Evolutionary conservation across 2,329 filamentous ascomycete genomes (phyloP).

Genomic region (Phialophora expanda): DNA sequence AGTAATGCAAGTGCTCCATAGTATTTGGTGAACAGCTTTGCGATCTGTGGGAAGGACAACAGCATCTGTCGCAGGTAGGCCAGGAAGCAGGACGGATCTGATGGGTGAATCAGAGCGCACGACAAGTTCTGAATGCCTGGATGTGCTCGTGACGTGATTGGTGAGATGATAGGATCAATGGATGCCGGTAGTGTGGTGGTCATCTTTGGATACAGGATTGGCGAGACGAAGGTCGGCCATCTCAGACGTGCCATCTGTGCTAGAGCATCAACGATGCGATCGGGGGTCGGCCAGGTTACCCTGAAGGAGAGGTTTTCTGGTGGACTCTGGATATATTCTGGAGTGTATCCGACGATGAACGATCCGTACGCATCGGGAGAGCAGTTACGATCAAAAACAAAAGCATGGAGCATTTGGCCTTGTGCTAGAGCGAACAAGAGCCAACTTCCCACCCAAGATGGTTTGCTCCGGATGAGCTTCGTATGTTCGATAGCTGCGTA

Average conservation of each 20-base stretch:
- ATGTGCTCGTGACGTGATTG: slow-evolving; percentile 82
- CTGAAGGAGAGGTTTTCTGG: slow-evolving; percentile 70
- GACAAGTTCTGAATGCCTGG: slow-evolving; percentile 79
- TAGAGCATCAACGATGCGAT: slow-evolving; percentile 79
- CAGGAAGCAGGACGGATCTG: slow-evolving; percentile 83
- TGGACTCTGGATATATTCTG: slow-evolving; percentile 75
- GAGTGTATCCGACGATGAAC: slow-evolving; percentile 73
- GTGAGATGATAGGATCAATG: slow-evolving; percentile 70
- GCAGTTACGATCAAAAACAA: slow-evolving; percentile 77
- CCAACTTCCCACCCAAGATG: slow-evolving; percentile 87
- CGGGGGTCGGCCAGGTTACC: slow-evolving; percentile 74
- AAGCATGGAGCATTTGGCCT: slow-evolving; percentile 76
- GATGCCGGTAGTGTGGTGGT: slow-evolving; percentile 64
- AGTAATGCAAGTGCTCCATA: slow-evolving; percentile 69
- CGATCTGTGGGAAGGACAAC: slow-evolving; percentile 76
- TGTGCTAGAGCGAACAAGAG: slow-evolving; percentile 76
- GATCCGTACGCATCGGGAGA: slow-evolving; percentile 67
- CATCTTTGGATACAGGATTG: slow-evolving; percentile 80
- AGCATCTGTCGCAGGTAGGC: slow-evolving; percentile 90
- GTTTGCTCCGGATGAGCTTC: slow-evolving; percentile 68
- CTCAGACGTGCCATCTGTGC: slow-evolving; percentile 78
- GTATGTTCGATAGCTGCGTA: slow-evolving; percentile 84
- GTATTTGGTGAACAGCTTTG: slow-evolving; percentile 78
- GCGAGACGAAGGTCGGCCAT: slow-evolving; percentile 87
- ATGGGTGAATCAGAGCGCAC: slow-evolving; percentile 86